Evolutionary conservation across 1,139 yeast genomes (phyloP).

Genomic region (Ogataea hybrid): DNA sequence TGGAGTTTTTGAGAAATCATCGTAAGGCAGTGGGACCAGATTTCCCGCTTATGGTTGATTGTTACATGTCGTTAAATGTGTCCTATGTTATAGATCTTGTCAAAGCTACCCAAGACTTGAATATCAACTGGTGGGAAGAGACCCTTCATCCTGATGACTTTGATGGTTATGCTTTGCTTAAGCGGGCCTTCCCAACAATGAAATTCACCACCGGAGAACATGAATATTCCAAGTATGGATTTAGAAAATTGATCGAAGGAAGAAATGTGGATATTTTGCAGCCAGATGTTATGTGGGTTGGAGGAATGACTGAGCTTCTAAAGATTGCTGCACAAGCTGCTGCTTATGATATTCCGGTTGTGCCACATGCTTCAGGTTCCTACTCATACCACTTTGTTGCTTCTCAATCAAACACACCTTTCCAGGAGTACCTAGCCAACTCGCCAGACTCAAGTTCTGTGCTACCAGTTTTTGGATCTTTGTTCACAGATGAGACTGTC

Average conservation of each 20-base stretch:
- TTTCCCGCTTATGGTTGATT: constrained; percentile 50
- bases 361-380: constrained; percentile 51
- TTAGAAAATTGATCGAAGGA: constrained; percentile 47
- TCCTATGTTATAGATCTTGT: constrained; percentile 46
- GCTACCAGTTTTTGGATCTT: constrained; percentile 45
- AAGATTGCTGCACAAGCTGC: constrained; percentile 48
- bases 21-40: constrained; percentile 47
- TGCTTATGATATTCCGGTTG: constrained; percentile 51
- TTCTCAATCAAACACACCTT: constrained; percentile 49
- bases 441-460: constrained; percentile 47
- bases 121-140: constrained; percentile 52
- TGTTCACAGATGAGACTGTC: constrained; percentile 44
- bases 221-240: constrained; percentile 49
- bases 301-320: constrained; percentile 47
- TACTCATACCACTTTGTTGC: constrained; percentile 50
- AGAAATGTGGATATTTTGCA: constrained; percentile 46
- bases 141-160: constrained; percentile 49
- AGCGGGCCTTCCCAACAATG: constrained; percentile 44
- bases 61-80: constrained; percentile 49
- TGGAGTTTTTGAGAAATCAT: constrained; percentile 42
- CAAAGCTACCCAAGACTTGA: constrained; percentile 41
- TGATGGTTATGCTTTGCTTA: constrained; percentile 44
- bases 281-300: constrained; percentile 55
- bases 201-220: constrained; percentile 53
- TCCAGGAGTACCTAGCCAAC: constrained; percentile 50